Percentiles rank a stretch among this genome's conserved stretches.
These are phyloP conservation scores for Aspergillus nomiae DNA, from an alignment of 2,329 filamentous ascomycete species.

Conservation along the genomic window DNA sequence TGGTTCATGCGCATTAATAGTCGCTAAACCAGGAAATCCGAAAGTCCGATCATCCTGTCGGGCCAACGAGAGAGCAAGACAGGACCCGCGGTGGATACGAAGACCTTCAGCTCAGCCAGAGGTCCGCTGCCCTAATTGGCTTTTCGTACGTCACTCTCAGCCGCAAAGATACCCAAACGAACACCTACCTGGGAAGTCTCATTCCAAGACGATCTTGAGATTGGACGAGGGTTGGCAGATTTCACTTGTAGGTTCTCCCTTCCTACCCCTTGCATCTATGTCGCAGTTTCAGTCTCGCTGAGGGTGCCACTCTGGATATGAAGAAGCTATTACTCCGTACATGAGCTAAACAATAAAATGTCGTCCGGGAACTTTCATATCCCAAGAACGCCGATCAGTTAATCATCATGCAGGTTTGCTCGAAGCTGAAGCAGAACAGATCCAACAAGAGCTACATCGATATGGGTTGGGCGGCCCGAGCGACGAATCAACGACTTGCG, in stretches of 20 bases:
- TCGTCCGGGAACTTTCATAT: no score
- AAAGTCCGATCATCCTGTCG: not conserved
- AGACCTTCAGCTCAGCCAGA: not conserved
- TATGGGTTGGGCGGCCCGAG: no score
- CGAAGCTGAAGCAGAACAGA: no score
- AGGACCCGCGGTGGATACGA: not conserved
- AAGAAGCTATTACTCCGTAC: no score
- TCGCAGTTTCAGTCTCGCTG: not conserved
- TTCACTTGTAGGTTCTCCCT: no score
- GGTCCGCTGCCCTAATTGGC: not conserved
- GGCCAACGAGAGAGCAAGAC: not conserved
- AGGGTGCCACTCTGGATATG: no score
- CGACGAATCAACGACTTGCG: not conserved
- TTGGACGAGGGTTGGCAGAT: no score
- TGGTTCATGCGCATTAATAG: not conserved
- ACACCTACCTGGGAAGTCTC: not conserved
- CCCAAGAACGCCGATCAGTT: no score
- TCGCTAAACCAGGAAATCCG: not conserved
- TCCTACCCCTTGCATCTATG: not conserved
- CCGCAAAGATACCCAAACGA: not conserved
- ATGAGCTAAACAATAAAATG: no score
- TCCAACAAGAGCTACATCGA: no score
- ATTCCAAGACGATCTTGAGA: no score
- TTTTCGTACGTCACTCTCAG: not conserved
- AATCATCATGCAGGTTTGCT: no score